phyloP scores from a whole-genome alignment of 495 filamentous ascomycete genomes.

The Penicillium simplicissimum region DNA sequence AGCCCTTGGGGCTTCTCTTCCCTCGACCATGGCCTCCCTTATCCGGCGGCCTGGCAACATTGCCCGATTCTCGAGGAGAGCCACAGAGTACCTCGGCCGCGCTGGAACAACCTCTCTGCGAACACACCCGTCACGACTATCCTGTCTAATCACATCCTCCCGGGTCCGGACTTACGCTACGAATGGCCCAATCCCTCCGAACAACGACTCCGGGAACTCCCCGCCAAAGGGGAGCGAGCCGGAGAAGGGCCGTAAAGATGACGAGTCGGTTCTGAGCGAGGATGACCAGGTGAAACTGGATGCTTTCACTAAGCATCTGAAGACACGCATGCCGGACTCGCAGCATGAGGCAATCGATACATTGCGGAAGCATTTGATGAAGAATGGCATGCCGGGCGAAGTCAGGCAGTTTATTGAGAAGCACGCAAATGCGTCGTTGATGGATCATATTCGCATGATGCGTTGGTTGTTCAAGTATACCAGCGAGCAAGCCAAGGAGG shows the following conservation, averaged over 20 bases:
- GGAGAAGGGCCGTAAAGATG: constrained; percentile 32
- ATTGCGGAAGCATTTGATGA: constrained; percentile 34
- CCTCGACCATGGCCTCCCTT: constrained; percentile 62
- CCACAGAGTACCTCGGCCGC: constrained; percentile 47
- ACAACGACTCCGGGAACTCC: constrained; percentile 37
- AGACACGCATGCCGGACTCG: constrained; percentile 29
- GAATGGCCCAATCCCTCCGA: constrained; percentile 49
- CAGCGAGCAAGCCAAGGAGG: constrained; percentile 47
- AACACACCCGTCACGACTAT: constrained; percentile 39
- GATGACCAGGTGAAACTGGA: constrained; percentile 42
- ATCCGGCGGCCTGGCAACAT: constrained; percentile 66
- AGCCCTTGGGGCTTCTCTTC: constrained; percentile 41
- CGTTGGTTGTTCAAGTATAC: constrained; percentile 42
- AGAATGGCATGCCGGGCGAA: constrained; percentile 36
- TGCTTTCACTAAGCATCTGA: constrained; percentile 32
- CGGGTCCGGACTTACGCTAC: constrained; percentile 58
- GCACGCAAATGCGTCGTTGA: constrained; percentile 39
- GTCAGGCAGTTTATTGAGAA: constrained; percentile 35
- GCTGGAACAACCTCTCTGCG: constrained; percentile 40
- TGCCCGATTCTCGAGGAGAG: constrained; percentile 59
- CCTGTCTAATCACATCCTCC: constrained; percentile 48
- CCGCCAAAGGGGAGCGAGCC: constrained; percentile 18
- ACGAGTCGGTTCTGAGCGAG: constrained; percentile 40
- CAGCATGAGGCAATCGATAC: constrained; percentile 33
- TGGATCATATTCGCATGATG: constrained; percentile 40